phyloP scores from a whole-genome alignment of 352 stramenopile genomes.

The Thalassiosira delicatula region DNA sequence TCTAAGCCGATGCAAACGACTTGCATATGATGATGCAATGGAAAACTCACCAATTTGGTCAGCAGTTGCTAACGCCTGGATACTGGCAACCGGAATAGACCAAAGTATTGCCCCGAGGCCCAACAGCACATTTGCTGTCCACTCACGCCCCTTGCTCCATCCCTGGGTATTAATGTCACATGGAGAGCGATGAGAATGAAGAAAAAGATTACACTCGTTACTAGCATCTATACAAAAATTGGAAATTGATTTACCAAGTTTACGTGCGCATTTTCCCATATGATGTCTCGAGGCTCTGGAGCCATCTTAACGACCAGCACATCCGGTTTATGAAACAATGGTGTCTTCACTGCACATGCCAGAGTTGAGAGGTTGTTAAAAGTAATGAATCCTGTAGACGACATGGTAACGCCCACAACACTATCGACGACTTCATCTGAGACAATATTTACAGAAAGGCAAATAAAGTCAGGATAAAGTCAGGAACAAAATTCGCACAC shows the following conservation, averaged over 20 bases:
- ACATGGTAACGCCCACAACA: conserved; percentile 74
- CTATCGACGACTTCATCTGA: conserved; percentile 56
- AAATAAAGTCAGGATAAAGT: background rate
- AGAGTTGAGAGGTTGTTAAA: conserved; percentile 81
- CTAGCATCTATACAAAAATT: conserved; percentile 1
- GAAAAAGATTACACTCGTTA: too few relatives aligned
- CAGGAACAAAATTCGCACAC: too few relatives aligned
- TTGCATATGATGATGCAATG: conserved; percentile 4
- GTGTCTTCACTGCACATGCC: conserved; percentile 70
- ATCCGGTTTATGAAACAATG: conserved; percentile 77
- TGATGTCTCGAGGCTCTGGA: conserved; percentile 81
- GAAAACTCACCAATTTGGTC: conserved; percentile 39
- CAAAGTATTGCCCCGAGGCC: conserved; percentile 78
- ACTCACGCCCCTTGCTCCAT: conserved; percentile 61
- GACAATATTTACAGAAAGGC: background rate
- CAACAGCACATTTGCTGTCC: conserved; percentile 76
- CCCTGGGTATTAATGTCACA: too few relatives aligned
- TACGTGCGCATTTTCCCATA: conserved; percentile 81
- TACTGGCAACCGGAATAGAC: conserved; percentile 76
- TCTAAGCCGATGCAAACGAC: background rate
- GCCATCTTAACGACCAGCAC: conserved; percentile 73
- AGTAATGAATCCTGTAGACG: conserved; percentile 83
- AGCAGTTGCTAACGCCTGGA: conserved; percentile 64
- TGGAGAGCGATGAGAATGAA: too few relatives aligned
- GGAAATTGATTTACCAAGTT: conserved; percentile 50